Conservation (phyloP, 805 yeast species). For the Saturnispora ahearnii region DNA sequence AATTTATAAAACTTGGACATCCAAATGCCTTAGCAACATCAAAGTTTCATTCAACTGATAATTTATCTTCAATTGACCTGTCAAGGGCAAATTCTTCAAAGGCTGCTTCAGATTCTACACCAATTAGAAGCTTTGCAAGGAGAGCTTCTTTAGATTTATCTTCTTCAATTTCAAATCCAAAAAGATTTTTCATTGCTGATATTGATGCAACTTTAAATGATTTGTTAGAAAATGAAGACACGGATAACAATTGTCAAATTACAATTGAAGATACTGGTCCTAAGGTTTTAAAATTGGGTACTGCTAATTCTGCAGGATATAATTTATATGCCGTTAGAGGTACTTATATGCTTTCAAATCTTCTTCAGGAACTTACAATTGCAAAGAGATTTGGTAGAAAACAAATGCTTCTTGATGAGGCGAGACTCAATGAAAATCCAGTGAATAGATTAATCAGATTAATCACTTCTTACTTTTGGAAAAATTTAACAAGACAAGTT, state of each 20-base stretch:
- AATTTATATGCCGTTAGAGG: slow-evolving; percentile 70
- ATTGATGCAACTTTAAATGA: slow-evolving; percentile 65
- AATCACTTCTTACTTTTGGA: slow-evolving; percentile 76
- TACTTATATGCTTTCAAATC: slow-evolving; percentile 79
- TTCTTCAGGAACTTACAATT: slow-evolving; percentile 80
- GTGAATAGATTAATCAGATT: slow-evolving; percentile 66
- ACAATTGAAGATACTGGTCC: slow-evolving; percentile 83
- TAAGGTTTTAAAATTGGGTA: slow-evolving; percentile 68
- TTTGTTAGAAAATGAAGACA: slow-evolving; percentile 68
- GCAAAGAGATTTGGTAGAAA: slow-evolving; percentile 75
- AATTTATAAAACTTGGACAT: not conserved
- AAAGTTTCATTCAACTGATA: slow-evolving; percentile 13
- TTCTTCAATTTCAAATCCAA: slow-evolving; percentile 25
- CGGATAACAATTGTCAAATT: slow-evolving; percentile 76
- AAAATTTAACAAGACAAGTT: slow-evolving; percentile 59
- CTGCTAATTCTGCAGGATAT: slow-evolving; percentile 78
- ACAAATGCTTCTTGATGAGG: slow-evolving; percentile 74
- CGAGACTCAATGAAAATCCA: slow-evolving; percentile 78
- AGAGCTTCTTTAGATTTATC: slow-evolving; percentile 49
- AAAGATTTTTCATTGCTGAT: slow-evolving; percentile 61
- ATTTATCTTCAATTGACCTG: slow-evolving; percentile 4
- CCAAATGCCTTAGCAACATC: not conserved
- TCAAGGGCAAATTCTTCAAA: slow-evolving; percentile 3
- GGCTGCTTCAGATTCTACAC: not conserved
- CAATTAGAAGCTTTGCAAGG: slow-evolving; percentile 26